Evolutionary conservation across 768 basidiomycete species (phyloP).

Genomic region (Leucocoprinus birnbaumii): DNA sequence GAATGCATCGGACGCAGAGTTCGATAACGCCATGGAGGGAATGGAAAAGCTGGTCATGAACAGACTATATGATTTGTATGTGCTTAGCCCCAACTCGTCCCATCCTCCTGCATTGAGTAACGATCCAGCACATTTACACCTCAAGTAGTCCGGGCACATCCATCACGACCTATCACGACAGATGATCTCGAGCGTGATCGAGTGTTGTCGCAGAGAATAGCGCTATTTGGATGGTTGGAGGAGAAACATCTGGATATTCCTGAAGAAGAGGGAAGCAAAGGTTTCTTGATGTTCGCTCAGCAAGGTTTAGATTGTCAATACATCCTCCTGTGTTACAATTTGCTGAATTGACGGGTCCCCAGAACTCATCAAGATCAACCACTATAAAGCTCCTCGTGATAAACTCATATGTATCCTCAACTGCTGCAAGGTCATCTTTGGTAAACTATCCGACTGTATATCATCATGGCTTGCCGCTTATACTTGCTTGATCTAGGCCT

Average conservation of each 20-base stretch:
- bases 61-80: constrained; percentile 90
- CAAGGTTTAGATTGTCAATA: constrained; percentile 53
- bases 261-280: constrained; percentile 66
- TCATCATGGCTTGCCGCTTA: constrained; percentile 3
- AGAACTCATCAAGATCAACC: constrained; percentile 96
- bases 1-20: constrained; percentile 73
- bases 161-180: constrained; percentile 77
- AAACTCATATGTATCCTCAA: constrained; percentile 98
- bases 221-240: constrained; percentile 87
- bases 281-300: constrained; percentile 86
- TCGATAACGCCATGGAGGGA: constrained; percentile 96
- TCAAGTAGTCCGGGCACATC: constrained; percentile 61
- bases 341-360: no score
- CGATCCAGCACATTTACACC: constrained; percentile 85
- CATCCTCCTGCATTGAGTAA: not conserved
- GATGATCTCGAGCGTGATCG: constrained; percentile 98
- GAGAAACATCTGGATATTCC: constrained; percentile 91
- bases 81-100: constrained; percentile 18
- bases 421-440: constrained; percentile 98
- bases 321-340: no score
- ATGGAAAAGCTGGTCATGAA: constrained; percentile 99
- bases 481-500: constrained; percentile 52
- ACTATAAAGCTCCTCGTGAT: constrained; percentile 98
- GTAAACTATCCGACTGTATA: constrained; percentile 26
- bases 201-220: constrained; percentile 85